Conservation (phyloP, 371 early-diverging fungal species). For the Mycotypha africana region DNA sequence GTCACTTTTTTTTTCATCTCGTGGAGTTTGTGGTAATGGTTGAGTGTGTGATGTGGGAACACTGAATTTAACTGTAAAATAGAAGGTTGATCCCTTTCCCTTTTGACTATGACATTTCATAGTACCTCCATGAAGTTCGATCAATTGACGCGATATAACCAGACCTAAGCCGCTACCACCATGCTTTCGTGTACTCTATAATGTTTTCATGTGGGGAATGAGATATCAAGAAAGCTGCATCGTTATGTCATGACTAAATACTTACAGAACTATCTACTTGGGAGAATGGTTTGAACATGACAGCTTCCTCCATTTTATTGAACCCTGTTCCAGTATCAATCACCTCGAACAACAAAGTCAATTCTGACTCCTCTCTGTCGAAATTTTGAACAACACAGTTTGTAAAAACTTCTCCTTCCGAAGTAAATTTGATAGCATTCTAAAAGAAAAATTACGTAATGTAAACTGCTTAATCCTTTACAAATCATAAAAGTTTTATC, state of each 20-base stretch:
- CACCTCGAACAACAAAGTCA: conserved; percentile 55
- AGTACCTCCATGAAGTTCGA: conserved; percentile 58
- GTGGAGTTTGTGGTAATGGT: conserved; percentile 54
- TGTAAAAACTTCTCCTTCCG: conserved; percentile 57
- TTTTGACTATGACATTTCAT: conserved; percentile 57
- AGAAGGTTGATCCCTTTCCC: conserved; percentile 58
- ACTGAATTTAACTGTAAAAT: conserved; percentile 52
- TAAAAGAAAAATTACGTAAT: conserved; percentile 11
- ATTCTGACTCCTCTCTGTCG: conserved; percentile 19
- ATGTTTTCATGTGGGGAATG: too few relatives aligned
- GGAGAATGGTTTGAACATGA: conserved; percentile 67
- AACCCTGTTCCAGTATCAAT: conserved; percentile 64
- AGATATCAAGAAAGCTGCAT: too few relatives aligned
- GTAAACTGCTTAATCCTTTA: neutral
- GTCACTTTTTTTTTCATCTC: conserved; percentile 32
- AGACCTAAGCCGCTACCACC: conserved; percentile 65
- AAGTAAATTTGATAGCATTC: conserved; percentile 67
- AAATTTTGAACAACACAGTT: conserved; percentile 42
- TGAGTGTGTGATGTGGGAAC: conserved; percentile 41
- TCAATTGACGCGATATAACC: conserved; percentile 55
- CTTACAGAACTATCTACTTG: conserved; percentile 60
- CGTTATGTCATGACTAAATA: neutral
- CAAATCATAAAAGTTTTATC: neutral
- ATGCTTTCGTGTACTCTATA: conserved; percentile 57
- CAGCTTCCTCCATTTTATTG: conserved; percentile 52